These are phyloP conservation scores for Tylopilus rubrobrunneus DNA, from an alignment of 768 basidiomycete genomes.

Conservation along the genomic window DNA sequence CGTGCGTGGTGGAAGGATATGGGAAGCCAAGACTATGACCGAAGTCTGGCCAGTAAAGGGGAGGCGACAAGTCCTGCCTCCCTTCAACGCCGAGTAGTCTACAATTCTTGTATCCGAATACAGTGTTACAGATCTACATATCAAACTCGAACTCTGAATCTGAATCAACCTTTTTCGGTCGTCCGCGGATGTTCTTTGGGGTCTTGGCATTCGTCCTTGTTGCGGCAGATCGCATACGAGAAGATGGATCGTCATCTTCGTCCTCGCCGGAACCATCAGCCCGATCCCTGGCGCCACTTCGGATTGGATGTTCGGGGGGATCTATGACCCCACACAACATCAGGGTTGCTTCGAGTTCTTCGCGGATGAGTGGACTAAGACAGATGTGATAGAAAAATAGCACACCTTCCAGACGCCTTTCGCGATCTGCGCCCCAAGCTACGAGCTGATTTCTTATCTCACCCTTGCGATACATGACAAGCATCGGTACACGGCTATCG, in stretches of 20 bases:
- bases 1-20: slow-evolving; percentile 63
- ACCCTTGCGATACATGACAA: slow-evolving; percentile 91
- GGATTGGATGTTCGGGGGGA: slow-evolving; percentile 44
- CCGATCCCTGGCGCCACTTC: slow-evolving; percentile 26
- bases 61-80: slow-evolving; percentile 50
- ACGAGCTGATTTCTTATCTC: slow-evolving; percentile 83
- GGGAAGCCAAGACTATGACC: slow-evolving; percentile 63
- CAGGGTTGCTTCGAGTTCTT: slow-evolving; percentile 71
- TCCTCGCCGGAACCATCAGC: slow-evolving; percentile 37
- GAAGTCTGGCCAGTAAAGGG: slow-evolving; percentile 72
- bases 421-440: slow-evolving; percentile 77
- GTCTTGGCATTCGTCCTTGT: slow-evolving; percentile 51
- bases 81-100: slow-evolving; percentile 47
- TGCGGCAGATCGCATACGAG: slow-evolving; percentile 52
- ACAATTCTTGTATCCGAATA: too few relatives aligned
- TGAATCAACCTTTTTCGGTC: slow-evolving; percentile 56
- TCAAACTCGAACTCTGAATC: slow-evolving; percentile 81
- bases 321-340: slow-evolving; percentile 64
- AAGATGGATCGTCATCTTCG: slow-evolving; percentile 46
- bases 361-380: background rate
- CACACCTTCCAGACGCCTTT: slow-evolving; percentile 75
- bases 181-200: slow-evolving; percentile 53
- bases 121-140: slow-evolving; percentile 35
- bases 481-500: slow-evolving; percentile 84
- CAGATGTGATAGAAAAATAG: background rate